Base-by-base conservation (phyloP, 1,139 yeast genomes). In the Debaryomycetaceae sp. region DNA sequence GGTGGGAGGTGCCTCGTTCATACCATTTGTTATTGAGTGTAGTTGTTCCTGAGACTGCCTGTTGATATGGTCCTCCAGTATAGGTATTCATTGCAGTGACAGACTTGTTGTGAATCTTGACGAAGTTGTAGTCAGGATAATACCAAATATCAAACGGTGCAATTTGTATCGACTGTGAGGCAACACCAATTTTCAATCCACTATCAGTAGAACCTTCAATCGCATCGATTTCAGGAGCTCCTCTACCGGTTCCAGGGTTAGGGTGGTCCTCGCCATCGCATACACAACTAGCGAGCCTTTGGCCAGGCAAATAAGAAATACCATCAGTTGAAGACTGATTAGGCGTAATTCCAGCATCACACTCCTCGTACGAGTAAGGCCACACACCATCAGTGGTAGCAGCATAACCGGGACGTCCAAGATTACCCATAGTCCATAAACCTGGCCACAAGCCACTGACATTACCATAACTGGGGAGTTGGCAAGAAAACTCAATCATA, bases 71-170 rank as follows among this genome's bases (percentile, higher is more conserved):
- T 33, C 95, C 94, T 46, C 96, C 96, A 33, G 83, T 70, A 65
- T 83, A 87, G 0, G 83, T 68, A 59, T 86, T 86, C 85, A 87
- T 81, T 14, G 78, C 63, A 1, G 94, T 82, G 28, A 80, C 68
- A 1, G 81, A 61, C 26, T 51, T 50, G 61, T 87, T 86, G 59
- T 81, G 65, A 41, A 87, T 65, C 51, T 80, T 83, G 38, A 87
- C 59, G 50, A 74, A 85, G 43, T 81, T 79, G 55, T 86, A 85
- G 59, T 87, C 89, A 3, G 95, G 95, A 56, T 75, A 72, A 59
- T 84, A 86, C 95, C 95, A 87, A 49, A 85, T 78, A 60, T 87
- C 96, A 56, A 78, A 78, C 2, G 95, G 96, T 3, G 95, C 96
- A 49, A 84, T 64, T 66, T 87, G 95, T 45, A 79, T 61, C 1